Conservation (phyloP, 2,329 filamentous ascomycete genomes). For the Nigrospora osmanthi region DNA sequence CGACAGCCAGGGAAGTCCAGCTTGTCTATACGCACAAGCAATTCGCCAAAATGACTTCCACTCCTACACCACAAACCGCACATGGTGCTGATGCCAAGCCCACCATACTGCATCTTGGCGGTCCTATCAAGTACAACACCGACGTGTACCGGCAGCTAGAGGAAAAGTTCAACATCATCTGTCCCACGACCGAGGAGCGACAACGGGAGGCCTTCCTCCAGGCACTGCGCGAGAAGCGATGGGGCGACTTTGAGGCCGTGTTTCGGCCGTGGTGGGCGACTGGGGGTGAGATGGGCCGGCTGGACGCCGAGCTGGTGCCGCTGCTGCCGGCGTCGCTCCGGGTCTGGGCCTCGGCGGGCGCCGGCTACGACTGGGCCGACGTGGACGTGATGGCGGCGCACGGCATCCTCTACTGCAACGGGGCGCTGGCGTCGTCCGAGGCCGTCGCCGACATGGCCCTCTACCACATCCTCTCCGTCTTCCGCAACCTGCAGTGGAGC, state of each 20-base stretch:
- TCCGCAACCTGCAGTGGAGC: constrained; percentile 50
- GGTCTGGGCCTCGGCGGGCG: constrained; percentile 52
- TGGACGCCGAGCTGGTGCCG: constrained; percentile 50
- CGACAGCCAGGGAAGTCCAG: too few relatives aligned
- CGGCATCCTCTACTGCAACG: constrained; percentile 55
- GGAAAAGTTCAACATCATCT: constrained; percentile 21
- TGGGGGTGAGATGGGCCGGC: constrained; percentile 57
- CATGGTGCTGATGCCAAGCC: constrained; percentile 7
- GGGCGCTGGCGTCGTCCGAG: constrained; percentile 51
- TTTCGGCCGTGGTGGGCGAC: constrained; percentile 58
- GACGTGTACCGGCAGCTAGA: constrained; percentile 21
- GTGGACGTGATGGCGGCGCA: constrained; percentile 24
- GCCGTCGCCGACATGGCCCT: constrained; percentile 54
- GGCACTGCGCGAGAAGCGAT: constrained; percentile 26
- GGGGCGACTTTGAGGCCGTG: constrained; percentile 32
- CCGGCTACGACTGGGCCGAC: constrained; percentile 58
- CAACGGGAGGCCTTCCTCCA: constrained; percentile 27
- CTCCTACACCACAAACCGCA: too few relatives aligned
- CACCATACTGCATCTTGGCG: constrained; percentile 22
- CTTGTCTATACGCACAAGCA: too few relatives aligned
- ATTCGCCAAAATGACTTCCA: too few relatives aligned
- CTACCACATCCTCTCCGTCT: constrained; percentile 49
- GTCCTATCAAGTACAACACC: constrained; percentile 20
- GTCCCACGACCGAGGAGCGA: constrained; percentile 26
- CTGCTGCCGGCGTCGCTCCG: constrained; percentile 43